phyloP scores from a whole-genome alignment of 2,329 filamentous ascomycete species.

The Dothistroma pini region DNA sequence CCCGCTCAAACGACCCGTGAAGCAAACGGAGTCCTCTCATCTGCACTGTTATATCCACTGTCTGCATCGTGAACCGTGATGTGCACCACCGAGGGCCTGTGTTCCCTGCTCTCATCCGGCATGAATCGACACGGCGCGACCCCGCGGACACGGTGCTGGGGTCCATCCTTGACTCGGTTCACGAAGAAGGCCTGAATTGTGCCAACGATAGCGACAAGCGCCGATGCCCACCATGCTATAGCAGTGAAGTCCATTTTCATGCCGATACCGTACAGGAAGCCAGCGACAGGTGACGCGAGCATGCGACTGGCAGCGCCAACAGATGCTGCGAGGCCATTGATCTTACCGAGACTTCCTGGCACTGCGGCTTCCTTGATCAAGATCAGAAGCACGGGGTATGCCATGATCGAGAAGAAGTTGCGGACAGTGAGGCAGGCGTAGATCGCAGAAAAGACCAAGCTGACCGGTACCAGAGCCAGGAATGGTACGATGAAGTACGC shows the following conservation, averaged over 20 bases:
- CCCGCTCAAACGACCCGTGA: constrained; percentile 1
- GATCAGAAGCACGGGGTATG: constrained; percentile 65
- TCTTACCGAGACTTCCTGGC: constrained; percentile 60
- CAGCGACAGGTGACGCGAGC: constrained; percentile 64
- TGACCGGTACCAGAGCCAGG: constrained; percentile 55
- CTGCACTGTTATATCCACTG: constrained; percentile 23
- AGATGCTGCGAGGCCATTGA: constrained; percentile 69
- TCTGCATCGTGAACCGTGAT: constrained; percentile 26
- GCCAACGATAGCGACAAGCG: constrained; percentile 54
- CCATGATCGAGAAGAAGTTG: constrained; percentile 65
- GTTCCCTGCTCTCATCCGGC: constrained; percentile 20
- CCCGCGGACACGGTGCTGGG: constrained; percentile 25
- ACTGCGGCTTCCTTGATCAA: constrained; percentile 69
- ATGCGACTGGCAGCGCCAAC: constrained; percentile 69
- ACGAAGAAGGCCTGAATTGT: constrained; percentile 56
- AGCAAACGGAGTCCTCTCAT: constrained; percentile 25
- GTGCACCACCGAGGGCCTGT: constrained; percentile 25
- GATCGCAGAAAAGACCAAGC: constrained; percentile 57
- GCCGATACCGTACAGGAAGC: constrained; percentile 62
- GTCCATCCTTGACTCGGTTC: constrained; percentile 46
- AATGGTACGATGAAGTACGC: constrained; percentile 68
- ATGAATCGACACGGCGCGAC: constrained; percentile 30
- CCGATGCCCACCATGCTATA: constrained; percentile 61
- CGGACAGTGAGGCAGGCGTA: constrained; percentile 64
- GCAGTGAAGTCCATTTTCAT: constrained; percentile 56